A percentile compares a stretch with the other conserved stretches of the same genome.
phyloP scores from a whole-genome alignment of 2,329 filamentous ascomycete genomes.

The Penicillium sp. region DNA sequence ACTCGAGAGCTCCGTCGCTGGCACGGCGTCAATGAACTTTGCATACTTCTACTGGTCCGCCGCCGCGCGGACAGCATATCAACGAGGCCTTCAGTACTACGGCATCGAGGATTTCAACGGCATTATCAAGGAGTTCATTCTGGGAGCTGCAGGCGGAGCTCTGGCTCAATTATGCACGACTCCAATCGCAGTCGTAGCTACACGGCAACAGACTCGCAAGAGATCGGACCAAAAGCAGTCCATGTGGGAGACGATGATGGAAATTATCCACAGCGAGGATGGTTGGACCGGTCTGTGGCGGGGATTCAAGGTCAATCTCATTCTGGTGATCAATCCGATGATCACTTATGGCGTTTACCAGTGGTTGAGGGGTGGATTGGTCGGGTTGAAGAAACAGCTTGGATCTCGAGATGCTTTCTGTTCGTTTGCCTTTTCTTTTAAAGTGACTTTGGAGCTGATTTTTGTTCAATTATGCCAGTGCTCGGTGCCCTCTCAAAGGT shows the following conservation, averaged over 20 bases:
- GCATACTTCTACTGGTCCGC: slow-evolving; percentile 17
- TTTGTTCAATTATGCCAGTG: background rate
- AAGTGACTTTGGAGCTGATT: background rate
- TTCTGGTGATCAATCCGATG: slow-evolving; percentile 22
- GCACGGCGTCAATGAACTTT: slow-evolving; percentile 17
- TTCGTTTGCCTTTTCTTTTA: background rate
- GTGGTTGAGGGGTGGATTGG: slow-evolving; percentile 5
- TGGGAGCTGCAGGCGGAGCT: slow-evolving; percentile 11
- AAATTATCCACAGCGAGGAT: slow-evolving; percentile 9
- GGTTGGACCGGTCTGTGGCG: slow-evolving; percentile 19
- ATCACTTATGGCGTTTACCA: slow-evolving; percentile 17
- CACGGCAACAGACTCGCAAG: slow-evolving; percentile 11
- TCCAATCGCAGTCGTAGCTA: slow-evolving; percentile 14
- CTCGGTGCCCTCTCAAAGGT: slow-evolving; percentile 13
- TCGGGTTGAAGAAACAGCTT: background rate
- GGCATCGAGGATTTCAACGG: slow-evolving; percentile 6
- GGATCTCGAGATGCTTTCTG: slow-evolving; percentile 13
- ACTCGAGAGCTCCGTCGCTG: slow-evolving; percentile 6
- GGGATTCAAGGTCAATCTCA: slow-evolving; percentile 21
- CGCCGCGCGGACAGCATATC: slow-evolving; percentile 2
- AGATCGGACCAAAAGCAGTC: background rate
- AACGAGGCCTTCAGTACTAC: slow-evolving; percentile 1
- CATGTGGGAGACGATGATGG: slow-evolving; percentile 12
- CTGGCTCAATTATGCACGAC: slow-evolving; percentile 15
- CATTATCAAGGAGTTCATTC: slow-evolving; percentile 10